These are phyloP conservation scores for Emmonsiellopsis sp. DNA, from an alignment of 2,329 filamentous ascomycete species.

Conservation along the genomic window DNA sequence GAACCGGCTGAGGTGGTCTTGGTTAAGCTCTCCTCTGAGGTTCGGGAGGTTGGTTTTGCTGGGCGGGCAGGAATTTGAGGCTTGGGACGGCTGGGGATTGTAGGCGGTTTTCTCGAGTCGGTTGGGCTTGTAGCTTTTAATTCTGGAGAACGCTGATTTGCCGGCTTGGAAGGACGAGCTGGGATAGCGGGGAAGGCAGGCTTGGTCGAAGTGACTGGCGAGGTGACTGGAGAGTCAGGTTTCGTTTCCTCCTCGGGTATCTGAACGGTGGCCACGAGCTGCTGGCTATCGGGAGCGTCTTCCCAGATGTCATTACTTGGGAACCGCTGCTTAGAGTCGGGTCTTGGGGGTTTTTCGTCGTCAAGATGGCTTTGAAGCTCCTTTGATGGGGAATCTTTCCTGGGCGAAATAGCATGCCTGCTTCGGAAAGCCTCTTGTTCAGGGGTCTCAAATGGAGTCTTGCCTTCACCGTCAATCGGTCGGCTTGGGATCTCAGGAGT, in stretches of 20 bases:
- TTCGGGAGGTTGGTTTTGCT: constrained; percentile 39
- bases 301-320: constrained; percentile 94
- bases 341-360: constrained; percentile 11
- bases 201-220: constrained; percentile 18
- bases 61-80: constrained; percentile 59
- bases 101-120: constrained; percentile 43
- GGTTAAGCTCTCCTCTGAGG: constrained; percentile 24
- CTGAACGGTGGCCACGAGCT: constrained; percentile 66
- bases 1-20: constrained; percentile 31
- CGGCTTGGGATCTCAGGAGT: constrained; percentile 57
- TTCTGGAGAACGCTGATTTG: constrained; percentile 22
- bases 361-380: constrained; percentile 19
- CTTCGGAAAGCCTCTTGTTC: constrained; percentile 41
- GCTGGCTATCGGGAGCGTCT: constrained; percentile 75
- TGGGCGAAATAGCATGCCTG: constrained; percentile 29
- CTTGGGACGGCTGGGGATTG: constrained; percentile 51
- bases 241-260: constrained; percentile 45
- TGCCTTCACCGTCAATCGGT: constrained; percentile 31
- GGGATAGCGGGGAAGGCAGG: constrained; percentile 25
- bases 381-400: constrained; percentile 26
- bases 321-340: constrained; percentile 59
- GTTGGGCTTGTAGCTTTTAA: constrained; percentile 30
- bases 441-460: constrained; percentile 32
- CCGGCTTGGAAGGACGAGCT: constrained; percentile 23
- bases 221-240: constrained; percentile 20